Evolutionary conservation across 2,329 filamentous ascomycete species (phyloP).

Genomic region (Fusarium napiforme): DNA sequence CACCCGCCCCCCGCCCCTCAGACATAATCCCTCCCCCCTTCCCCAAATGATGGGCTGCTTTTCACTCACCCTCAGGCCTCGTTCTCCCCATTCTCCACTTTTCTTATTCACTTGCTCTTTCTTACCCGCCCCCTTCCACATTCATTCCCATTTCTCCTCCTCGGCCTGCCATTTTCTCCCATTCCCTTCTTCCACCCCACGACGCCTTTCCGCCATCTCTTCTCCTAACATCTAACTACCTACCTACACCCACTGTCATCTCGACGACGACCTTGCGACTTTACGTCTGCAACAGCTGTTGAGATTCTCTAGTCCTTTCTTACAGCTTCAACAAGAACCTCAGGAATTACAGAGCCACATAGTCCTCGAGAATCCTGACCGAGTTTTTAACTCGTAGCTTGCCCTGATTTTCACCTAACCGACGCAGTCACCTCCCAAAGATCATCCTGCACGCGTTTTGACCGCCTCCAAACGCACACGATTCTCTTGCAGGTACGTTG

Average conservation of each 20-base stretch:
- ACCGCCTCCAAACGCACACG: conserved; percentile 39
- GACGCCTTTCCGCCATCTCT: conserved; percentile 33
- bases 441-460: conserved; percentile 38
- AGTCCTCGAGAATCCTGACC: not conserved
- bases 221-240: conserved; percentile 27
- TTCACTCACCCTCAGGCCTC: conserved; percentile 18
- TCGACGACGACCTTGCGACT: conserved; percentile 32
- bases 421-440: conserved; percentile 24
- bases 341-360: conserved; percentile 3
- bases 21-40: conserved; percentile 28
- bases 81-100: conserved; percentile 40
- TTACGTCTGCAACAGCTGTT: conserved; percentile 20
- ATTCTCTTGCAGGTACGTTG: conserved; percentile 40
- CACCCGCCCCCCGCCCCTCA: conserved; percentile 8
- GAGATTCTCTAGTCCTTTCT: conserved; percentile 11
- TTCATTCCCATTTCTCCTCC: conserved; percentile 29
- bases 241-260: conserved; percentile 32
- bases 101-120: conserved; percentile 35
- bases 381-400: conserved; percentile 11
- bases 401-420: conserved; percentile 15
- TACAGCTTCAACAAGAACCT: conserved; percentile 5
- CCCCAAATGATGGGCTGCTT: conserved; percentile 18
- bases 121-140: conserved; percentile 32
- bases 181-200: conserved; percentile 34
- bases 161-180: conserved; percentile 33